Evolutionary conservation across 169 alveolate species (phyloP), one percentile per base, ranked within the genome.

Genomic region (Blepharisma undulans): DNA sequence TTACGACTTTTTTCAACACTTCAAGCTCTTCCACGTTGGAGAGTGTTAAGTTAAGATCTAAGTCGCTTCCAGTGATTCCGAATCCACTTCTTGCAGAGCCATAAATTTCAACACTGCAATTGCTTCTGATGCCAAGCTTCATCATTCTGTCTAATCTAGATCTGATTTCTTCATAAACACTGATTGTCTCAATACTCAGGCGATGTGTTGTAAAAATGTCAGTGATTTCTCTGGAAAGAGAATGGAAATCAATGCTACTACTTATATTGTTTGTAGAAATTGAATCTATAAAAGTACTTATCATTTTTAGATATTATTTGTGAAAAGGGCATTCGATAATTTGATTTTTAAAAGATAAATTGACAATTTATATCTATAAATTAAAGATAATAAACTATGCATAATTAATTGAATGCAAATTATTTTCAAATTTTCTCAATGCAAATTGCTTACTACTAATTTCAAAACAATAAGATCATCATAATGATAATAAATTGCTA

Each of bases 51-150:
- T 30, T 21, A 22, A 82, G 77, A 30, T 82, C 89, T 22, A 82
- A 32, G n/a, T 82, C 89, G 89, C 89, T 82, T 22, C 34, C 60
- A 7, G 5, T 16, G 34, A n/a, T 32, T 59, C 76, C 89, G 36
- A 82, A 82, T 0, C 89, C 89, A 60, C 60, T 82, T 18, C 34
- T 22, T n/a, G 34, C 25, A 7, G 89, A 82, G 77, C 89, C 89
- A 30, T 82, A 82, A 21, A 25, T 82, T 34, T 82, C 61, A 1
- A 82, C 33, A 22, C 48, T 33, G 76, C 89, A 82, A 60, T 82
- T n/a, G 16, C 66, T 48, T 5, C 66, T 48, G 14, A 48, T 48
- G 3, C 66, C 66, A 10, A 48, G 66, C 12, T 48, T 48, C 66
- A 48, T 48, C 66, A 48, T 48, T 48, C 66, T 48, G 66, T 48